These are phyloP conservation scores for Penicillium sp. DNA, from an alignment of 2,329 filamentous ascomycete species.

Conservation along the genomic window DNA sequence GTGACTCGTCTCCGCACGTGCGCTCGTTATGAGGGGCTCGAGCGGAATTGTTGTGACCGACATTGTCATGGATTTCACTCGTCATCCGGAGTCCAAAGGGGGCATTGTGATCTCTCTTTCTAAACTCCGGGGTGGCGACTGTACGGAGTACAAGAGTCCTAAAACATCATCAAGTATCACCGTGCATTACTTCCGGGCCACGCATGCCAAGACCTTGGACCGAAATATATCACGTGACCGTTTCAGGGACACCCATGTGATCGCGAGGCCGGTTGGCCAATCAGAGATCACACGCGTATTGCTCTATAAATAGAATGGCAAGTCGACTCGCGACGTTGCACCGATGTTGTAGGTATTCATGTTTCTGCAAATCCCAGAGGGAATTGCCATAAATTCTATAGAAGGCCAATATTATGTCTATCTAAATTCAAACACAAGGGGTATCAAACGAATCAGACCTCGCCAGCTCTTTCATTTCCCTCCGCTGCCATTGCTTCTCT, in stretches of 20 bases:
- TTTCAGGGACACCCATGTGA: background rate
- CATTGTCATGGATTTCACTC: conserved; percentile 1
- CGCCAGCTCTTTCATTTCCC: background rate
- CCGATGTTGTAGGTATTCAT: background rate
- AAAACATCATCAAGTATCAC: background rate
- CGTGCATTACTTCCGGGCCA: background rate
- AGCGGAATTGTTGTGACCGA: conserved; percentile 8
- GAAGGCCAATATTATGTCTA: background rate
- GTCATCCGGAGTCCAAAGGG: background rate
- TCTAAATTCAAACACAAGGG: background rate
- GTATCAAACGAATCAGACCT: background rate
- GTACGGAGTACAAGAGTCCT: background rate
- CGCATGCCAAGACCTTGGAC: background rate
- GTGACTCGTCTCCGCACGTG: conserved; percentile 8
- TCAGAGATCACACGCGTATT: background rate
- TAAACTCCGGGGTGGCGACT: background rate
- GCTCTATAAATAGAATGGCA: background rate
- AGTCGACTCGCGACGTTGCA: background rate
- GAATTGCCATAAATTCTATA: too few species aligned
- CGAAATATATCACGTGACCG: background rate
- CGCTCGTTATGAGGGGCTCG: conserved; percentile 2
- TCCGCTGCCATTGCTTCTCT: conserved; percentile 30
- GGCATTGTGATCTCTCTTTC: background rate
- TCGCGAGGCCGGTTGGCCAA: background rate
- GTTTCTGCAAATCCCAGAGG: background rate